phyloP scores from a whole-genome alignment of 2,329 filamentous ascomycete species.

The Beauveria scarabaeidicola region DNA sequence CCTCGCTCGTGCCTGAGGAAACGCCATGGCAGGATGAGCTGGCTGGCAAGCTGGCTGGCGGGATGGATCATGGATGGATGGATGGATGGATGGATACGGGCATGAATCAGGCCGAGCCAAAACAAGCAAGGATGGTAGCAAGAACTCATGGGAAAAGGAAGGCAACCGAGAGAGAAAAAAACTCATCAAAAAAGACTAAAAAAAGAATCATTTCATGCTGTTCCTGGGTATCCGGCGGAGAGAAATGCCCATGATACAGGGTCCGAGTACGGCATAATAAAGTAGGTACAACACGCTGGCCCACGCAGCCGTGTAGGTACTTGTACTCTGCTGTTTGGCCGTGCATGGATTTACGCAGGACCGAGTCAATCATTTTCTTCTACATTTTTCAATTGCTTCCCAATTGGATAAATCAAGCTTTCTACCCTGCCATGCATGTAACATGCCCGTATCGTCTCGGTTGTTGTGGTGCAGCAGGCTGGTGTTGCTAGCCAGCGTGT shows the following conservation, averaged over 20 bases:
- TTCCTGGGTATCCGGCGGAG: no score
- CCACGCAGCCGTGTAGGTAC: background rate
- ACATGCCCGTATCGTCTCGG: background rate
- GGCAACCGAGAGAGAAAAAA: background rate
- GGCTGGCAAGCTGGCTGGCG: background rate
- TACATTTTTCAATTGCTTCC: background rate
- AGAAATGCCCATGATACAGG: no score
- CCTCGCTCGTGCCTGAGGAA: background rate
- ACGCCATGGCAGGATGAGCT: background rate
- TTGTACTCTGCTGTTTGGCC: background rate
- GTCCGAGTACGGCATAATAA: no score
- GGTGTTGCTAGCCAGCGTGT: no score
- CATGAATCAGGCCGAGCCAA: slow-evolving; percentile 3
- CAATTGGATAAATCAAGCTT: no score
- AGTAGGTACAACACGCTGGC: background rate
- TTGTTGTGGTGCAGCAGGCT: background rate
- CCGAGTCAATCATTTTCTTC: background rate
- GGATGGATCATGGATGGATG: slow-evolving; percentile 4
- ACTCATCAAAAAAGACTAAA: background rate
- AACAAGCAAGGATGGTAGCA: background rate
- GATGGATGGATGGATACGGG: no score
- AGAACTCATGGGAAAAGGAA: background rate
- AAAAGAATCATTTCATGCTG: background rate
- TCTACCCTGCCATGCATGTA: background rate
- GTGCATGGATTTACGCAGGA: background rate